Conservation (phyloP, 352 stramenopile species). For the Globisporangium alternatum region DNA sequence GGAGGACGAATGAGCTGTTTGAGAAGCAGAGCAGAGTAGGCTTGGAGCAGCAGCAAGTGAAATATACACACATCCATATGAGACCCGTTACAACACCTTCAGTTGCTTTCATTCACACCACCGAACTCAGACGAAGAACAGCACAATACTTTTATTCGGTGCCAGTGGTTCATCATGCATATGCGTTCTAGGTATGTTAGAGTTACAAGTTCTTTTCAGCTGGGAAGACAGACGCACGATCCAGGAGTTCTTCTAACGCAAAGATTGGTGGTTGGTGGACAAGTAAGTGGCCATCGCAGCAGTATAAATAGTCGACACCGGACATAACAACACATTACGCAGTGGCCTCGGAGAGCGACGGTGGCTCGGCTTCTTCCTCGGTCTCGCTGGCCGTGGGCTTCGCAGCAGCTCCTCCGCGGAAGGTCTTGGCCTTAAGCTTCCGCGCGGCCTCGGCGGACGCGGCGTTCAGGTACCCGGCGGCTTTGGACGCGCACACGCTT, state of each 20-base stretch:
- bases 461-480: slow-evolving; percentile 41
- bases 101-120: too few species aligned
- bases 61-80: too few species aligned
- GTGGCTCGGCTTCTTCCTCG: slow-evolving; percentile 22
- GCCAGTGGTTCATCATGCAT: not conserved
- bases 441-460: slow-evolving; percentile 52
- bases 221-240: not conserved
- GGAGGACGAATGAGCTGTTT: slow-evolving; percentile 11
- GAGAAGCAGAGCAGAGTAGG: slow-evolving; percentile 14
- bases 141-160: not conserved
- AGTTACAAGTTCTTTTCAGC: not conserved
- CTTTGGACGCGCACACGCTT: slow-evolving; percentile 39
- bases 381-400: slow-evolving; percentile 31
- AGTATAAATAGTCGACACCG: not conserved
- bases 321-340: not conserved
- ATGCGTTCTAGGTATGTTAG: not conserved
- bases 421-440: slow-evolving; percentile 40
- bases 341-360: not conserved
- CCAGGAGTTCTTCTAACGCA: not conserved
- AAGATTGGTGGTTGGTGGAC: not conserved
- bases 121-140: too few species aligned
- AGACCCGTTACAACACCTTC: too few species aligned
- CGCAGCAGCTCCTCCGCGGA: slow-evolving; percentile 15
- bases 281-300: not conserved
- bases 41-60: too few species aligned